Evolutionary conservation across 169 alveolate genomes (phyloP), one percentile per base, ranked within the genome.

Genomic region (Plasmodium cynomolgi): DNA sequence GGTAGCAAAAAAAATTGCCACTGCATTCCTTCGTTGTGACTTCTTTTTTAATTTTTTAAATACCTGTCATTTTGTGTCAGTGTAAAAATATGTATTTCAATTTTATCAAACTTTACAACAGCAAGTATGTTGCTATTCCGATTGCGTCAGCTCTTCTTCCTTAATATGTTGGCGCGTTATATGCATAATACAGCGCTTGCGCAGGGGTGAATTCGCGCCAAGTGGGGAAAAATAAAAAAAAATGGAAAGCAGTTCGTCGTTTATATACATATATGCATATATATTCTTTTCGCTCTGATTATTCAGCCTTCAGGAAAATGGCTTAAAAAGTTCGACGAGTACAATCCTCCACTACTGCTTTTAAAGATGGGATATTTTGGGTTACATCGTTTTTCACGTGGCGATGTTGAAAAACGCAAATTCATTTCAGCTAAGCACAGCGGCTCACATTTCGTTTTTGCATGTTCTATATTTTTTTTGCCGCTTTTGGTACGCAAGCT

Each of bases 41-140:
- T 79, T 79, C 3, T 77, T 41, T 79, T 79, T 79, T 34, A 9
- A 33, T 77, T 77, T 37, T 77, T 26, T 33, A 77, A 17, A 41
- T 79, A 79, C 84, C 84, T 79, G 84, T 41, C 84, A 79, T 79
- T 79, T 79, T 79, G 84, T 37, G n/a, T 79, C 56, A 39, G 33
- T 7, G 47, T 37, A 34, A 34, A 41, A 79, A 79, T 33, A 44
- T 34, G 29, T 31, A 34, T n/a, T 41, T 13, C 1, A 41, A 62
- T 13, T 41, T 17, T 5, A 41, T 2, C 20, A 79, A 79, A 1
- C 29, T 79, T 39, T 79, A 41, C 37, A 79, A 29, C 84, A 34
- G 17, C 58, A 79, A 77, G 13, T 79, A 29, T 34, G 56, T 20
- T 62, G 23, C 58, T 11, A 47, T 15, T 47, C n/a, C 20, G 20